These are phyloP conservation scores for Leccinum pachyderme DNA, from an alignment of 1,284 basidiomycete species.

Conservation along the genomic window DNA sequence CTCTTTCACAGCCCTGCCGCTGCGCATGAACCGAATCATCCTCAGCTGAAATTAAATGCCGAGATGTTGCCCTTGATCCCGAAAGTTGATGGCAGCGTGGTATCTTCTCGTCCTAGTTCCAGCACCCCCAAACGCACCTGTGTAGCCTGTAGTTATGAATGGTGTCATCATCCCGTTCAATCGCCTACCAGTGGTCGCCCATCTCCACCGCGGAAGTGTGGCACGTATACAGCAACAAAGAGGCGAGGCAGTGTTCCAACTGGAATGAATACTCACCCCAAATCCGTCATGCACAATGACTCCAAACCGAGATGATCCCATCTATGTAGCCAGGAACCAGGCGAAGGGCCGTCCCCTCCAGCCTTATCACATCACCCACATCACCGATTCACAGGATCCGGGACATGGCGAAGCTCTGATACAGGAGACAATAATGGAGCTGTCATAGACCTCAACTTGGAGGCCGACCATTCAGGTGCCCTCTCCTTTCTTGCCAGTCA, in stretches of 20 bases:
- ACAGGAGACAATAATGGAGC: slow-evolving; percentile 1
- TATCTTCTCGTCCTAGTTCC: slow-evolving; percentile 2
- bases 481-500: slow-evolving; percentile 6
- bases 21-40: slow-evolving; percentile 14
- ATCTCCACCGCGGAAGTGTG: not conserved
- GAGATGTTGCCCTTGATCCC: slow-evolving; percentile 13
- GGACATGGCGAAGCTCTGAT: not conserved
- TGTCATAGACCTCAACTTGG: not conserved
- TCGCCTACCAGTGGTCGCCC: not conserved
- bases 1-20: slow-evolving; percentile 18
- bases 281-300: slow-evolving; percentile 12
- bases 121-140: slow-evolving; percentile 10
- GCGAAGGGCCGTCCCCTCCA: not conserved
- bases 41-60: slow-evolving; percentile 21
- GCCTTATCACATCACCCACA: slow-evolving; percentile 7
- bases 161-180: slow-evolving; percentile 1
- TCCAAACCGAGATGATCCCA: slow-evolving; percentile 13
- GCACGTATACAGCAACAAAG: slow-evolving; percentile 2
- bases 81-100: slow-evolving; percentile 10
- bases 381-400: slow-evolving; percentile 11
- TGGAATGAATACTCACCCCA: slow-evolving; percentile 12
- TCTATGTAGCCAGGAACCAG: slow-evolving; percentile 20
- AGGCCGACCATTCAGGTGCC: slow-evolving; percentile 2
- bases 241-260: slow-evolving; percentile 10
- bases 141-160: slow-evolving; percentile 1